phyloP scores from a whole-genome alignment of 768 basidiomycete genomes.

The Astraeus odoratus region DNA sequence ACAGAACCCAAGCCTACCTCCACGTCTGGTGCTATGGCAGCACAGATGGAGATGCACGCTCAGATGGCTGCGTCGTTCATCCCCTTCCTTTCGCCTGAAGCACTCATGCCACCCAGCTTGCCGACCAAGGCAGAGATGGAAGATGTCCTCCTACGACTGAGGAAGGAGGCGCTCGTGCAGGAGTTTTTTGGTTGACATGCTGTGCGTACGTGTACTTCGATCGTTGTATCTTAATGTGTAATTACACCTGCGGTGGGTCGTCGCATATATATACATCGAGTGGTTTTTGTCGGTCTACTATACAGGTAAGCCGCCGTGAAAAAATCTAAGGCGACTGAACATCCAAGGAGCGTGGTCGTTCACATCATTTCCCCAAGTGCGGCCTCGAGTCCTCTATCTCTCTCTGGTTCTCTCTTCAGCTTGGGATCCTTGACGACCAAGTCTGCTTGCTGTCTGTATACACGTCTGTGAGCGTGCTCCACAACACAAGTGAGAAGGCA shows the following conservation, averaged over 20 bases:
- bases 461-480: not conserved
- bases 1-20: constrained; percentile 5
- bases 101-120: constrained; percentile 69
- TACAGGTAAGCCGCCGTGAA: too few species aligned
- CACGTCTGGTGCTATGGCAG: constrained; percentile 11
- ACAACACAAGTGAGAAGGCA: not conserved
- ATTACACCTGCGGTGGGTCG: too few species aligned
- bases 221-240: too few species aligned
- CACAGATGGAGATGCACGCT: constrained; percentile 30
- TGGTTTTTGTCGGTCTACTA: too few species aligned
- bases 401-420: constrained; percentile 19
- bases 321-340: too few species aligned
- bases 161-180: constrained; percentile 77
- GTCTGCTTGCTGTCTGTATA: constrained; percentile 72
- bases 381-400: constrained; percentile 11
- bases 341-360: too few species aligned
- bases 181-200: constrained; percentile 64
- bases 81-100: constrained; percentile 65
- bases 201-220: too few species aligned
- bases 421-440: constrained; percentile 65
- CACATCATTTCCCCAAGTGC: not conserved
- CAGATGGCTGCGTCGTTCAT: constrained; percentile 63
- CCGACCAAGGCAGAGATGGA: constrained; percentile 79
- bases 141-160: constrained; percentile 58
- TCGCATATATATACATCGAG: too few species aligned